These are phyloP conservation scores for Termitomyces sp. DNA, from an alignment of 768 basidiomycete genomes.

Conservation along the genomic window DNA sequence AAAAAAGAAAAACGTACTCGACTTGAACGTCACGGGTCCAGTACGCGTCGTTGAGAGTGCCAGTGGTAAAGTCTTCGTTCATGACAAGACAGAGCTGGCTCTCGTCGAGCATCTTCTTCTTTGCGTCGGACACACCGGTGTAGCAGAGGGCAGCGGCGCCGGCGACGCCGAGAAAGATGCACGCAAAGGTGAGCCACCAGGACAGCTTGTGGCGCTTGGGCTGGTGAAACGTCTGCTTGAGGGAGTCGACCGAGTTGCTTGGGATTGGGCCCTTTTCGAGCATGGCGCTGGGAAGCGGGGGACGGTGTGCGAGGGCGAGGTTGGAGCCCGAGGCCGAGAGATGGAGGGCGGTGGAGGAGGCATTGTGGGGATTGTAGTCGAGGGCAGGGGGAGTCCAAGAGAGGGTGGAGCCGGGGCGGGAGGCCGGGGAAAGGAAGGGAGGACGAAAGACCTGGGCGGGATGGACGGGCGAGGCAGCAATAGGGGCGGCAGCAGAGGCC, in stretches of 20 bases:
- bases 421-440: constrained; percentile 67
- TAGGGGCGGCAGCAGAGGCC: constrained; percentile 37
- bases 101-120: constrained; percentile 31
- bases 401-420: constrained; percentile 53
- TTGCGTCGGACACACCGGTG: constrained; percentile 42
- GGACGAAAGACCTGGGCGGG: constrained; percentile 55
- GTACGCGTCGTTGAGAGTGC: constrained; percentile 36
- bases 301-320: constrained; percentile 32
- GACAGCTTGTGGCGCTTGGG: constrained; percentile 18
- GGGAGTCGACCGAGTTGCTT: neutral
- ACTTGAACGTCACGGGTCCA: constrained; percentile 70
- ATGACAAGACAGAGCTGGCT: constrained; percentile 55
- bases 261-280: constrained; percentile 22
- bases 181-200: constrained; percentile 46
- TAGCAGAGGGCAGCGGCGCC: constrained; percentile 51
- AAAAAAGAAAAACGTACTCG: constrained; percentile 41
- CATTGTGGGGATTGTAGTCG: constrained; percentile 15
- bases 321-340: constrained; percentile 19
- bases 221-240: neutral
- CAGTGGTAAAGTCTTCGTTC: constrained; percentile 59
- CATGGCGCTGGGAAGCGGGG: constrained; percentile 49
- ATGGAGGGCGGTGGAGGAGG: constrained; percentile 22
- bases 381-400: constrained; percentile 43
- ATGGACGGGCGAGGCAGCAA: constrained; percentile 29
- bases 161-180: constrained; percentile 48